phyloP scores from a whole-genome alignment of 805 yeast genomes.

The Scheffersomyces coipomensis region DNA sequence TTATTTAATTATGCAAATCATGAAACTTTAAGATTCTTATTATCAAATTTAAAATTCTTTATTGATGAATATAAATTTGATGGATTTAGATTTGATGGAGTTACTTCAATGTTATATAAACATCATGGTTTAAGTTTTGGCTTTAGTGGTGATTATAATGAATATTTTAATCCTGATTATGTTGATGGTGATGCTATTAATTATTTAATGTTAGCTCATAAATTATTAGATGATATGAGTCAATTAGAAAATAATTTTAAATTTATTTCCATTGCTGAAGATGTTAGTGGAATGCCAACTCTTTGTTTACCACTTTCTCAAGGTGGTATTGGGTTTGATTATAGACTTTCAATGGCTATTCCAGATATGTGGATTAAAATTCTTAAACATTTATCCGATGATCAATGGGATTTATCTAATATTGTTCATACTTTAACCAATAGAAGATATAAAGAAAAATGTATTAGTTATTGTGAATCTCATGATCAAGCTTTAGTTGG shows the following conservation, averaged over 20 bases:
- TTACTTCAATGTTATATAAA: slow-evolving; percentile 84
- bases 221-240: slow-evolving; percentile 58
- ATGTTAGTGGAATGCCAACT: slow-evolving; percentile 97
- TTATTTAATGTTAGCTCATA: slow-evolving; percentile 89
- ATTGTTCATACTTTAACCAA: slow-evolving; percentile 83
- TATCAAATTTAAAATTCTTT: slow-evolving; percentile 81
- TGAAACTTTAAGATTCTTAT: slow-evolving; percentile 83
- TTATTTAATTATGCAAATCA: slow-evolving; percentile 88
- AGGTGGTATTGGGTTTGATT: slow-evolving; percentile 95
- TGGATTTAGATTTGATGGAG: slow-evolving; percentile 97
- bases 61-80: slow-evolving; percentile 84
- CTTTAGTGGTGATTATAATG: slow-evolving; percentile 90
- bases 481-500: slow-evolving; percentile 98
- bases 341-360: slow-evolving; percentile 92
- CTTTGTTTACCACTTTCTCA: slow-evolving; percentile 67
- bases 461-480: slow-evolving; percentile 89
- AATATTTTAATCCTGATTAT: slow-evolving; percentile 73
- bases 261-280: slow-evolving; percentile 87
- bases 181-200: slow-evolving; percentile 87
- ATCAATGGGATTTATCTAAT: slow-evolving; percentile 85
- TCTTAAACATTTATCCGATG: slow-evolving; percentile 79
- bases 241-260: slow-evolving; percentile 29
- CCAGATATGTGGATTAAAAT: slow-evolving; percentile 99
- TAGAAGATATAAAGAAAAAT: slow-evolving; percentile 83
- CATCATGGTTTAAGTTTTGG: slow-evolving; percentile 94